phyloP scores from a whole-genome alignment of 306 rosid genomes.

The Pachyrhizus erosus region DNA sequence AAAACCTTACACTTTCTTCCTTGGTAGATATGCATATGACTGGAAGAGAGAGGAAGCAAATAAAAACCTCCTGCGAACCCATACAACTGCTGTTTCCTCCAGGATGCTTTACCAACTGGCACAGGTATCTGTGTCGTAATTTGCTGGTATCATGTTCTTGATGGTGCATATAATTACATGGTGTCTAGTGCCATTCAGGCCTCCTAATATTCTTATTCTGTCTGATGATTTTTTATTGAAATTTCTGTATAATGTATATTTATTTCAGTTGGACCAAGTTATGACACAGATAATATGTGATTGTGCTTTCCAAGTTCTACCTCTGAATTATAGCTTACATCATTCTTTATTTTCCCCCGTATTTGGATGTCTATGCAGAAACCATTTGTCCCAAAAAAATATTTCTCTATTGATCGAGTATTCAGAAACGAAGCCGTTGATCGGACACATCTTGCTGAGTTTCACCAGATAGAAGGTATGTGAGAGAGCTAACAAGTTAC shows the following conservation, averaged over 20 bases:
- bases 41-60: conserved; percentile 95
- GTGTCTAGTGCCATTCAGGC: conserved; percentile 20
- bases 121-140: conserved; percentile 58
- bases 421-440: conserved; percentile 98
- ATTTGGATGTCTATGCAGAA: conserved; percentile 60
- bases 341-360: not conserved
- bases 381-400: conserved; percentile 84
- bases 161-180: conserved; percentile 8
- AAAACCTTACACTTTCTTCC: conserved; percentile 18
- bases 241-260: conserved; percentile 6
- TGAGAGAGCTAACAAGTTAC: conserved; percentile 29
- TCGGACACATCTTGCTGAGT: conserved; percentile 98
- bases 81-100: conserved; percentile 94
- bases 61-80: conserved; percentile 91
- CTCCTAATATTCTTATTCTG: conserved; percentile 3
- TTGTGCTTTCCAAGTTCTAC: conserved; percentile 9
- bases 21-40: conserved; percentile 75
- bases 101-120: conserved; percentile 90
- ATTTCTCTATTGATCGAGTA: conserved; percentile 95
- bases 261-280: not conserved
- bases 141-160: conserved; percentile 12
- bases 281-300: not conserved
- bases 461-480: conserved; percentile 98
- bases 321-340: not conserved
- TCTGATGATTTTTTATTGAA: conserved; percentile 1